These are phyloP conservation scores for Stentor coeruleus DNA, from an alignment of 73 alveolate genomes.

Conservation along the genomic window DNA sequence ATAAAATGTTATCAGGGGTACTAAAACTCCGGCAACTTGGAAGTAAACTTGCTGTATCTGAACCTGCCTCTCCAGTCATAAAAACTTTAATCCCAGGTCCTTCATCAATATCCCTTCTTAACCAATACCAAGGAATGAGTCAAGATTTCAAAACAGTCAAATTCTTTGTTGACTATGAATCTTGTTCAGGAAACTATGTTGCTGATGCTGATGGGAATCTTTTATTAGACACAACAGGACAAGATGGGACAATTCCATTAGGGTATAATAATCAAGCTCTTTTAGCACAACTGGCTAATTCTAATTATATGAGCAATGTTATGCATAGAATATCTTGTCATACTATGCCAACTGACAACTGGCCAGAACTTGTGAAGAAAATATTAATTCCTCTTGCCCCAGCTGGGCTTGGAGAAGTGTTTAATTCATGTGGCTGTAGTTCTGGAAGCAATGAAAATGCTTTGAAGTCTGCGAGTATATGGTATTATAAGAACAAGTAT, in stretches of 20 bases:
- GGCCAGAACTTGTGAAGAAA: conserved; percentile 39
- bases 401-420: conserved; percentile 34
- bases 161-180: neutral
- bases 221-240: conserved; percentile 36
- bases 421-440: conserved; percentile 41
- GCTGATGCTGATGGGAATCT: conserved; percentile 32
- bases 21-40: neutral
- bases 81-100: conserved; percentile 35
- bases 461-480: conserved; percentile 35
- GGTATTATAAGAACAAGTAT: conserved; percentile 28
- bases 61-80: conserved; percentile 22
- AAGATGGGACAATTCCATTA: conserved; percentile 37
- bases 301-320: neutral
- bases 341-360: conserved; percentile 39
- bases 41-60: neutral
- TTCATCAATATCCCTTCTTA: neutral
- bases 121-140: conserved; percentile 17
- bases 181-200: neutral
- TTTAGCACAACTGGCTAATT: conserved; percentile 9
- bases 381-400: conserved; percentile 53
- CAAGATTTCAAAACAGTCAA: conserved; percentile 5
- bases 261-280: conserved; percentile 58
- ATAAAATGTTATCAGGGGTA: neutral
- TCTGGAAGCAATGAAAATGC: conserved; percentile 49
- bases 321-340: conserved; percentile 5